These are phyloP conservation scores for Kazachstania africana DNA, from an alignment of 805 yeast species.

Conservation along the genomic window DNA sequence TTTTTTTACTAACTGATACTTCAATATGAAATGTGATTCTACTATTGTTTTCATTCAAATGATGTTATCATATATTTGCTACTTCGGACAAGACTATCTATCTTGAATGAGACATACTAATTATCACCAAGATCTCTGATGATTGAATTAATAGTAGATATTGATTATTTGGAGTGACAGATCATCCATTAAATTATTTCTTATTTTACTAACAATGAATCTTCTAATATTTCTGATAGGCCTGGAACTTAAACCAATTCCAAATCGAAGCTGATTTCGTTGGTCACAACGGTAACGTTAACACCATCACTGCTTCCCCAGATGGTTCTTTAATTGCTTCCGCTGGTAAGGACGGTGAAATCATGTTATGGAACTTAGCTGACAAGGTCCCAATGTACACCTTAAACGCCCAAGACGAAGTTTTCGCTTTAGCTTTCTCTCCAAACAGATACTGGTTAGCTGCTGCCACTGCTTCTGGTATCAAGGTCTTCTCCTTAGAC, in stretches of 20 bases:
- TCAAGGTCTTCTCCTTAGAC: constrained; percentile 96
- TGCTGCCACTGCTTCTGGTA: constrained; percentile 97
- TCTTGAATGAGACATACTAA: constrained; percentile 86
- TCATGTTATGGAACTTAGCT: constrained; percentile 96
- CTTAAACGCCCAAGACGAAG: constrained; percentile 90
- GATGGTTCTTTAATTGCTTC: constrained; percentile 99
- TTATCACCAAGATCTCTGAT: constrained; percentile 99
- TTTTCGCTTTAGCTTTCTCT: constrained; percentile 97
- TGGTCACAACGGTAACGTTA: constrained; percentile 99
- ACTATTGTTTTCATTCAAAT: constrained; percentile 29
- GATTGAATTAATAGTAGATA: constrained; percentile 1
- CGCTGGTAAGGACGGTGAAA: constrained; percentile 98
- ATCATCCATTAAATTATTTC: background rate
- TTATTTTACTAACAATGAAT: constrained; percentile 34
- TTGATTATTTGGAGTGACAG: background rate
- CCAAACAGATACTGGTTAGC: constrained; percentile 99
- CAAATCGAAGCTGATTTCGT: constrained; percentile 87
- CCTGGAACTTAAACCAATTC: constrained; percentile 87
- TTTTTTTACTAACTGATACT: constrained; percentile 3
- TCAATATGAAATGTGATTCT: background rate
- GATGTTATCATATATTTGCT: constrained; percentile 94
- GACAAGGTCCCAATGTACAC: constrained; percentile 81
- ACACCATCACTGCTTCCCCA: constrained; percentile 95
- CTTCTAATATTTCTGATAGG: constrained; percentile 34
- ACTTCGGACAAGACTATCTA: constrained; percentile 77